phyloP scores from a whole-genome alignment of 495 filamentous ascomycete genomes.

The Talaromyces nanjingensis region DNA sequence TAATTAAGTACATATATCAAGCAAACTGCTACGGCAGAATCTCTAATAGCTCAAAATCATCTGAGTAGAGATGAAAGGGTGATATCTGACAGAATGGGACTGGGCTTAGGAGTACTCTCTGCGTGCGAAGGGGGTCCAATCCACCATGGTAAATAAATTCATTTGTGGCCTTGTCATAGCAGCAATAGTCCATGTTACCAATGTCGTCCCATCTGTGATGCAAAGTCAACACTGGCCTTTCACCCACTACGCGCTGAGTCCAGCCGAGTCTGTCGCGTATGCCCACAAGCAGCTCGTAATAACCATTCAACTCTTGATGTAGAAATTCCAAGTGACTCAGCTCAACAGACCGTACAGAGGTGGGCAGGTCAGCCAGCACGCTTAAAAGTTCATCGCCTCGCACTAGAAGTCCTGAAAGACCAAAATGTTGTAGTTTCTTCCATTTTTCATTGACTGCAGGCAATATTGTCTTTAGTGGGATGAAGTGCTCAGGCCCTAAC shows the following conservation, averaged over 20 bases:
- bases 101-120: no score
- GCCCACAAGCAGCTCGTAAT: neutral
- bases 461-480: neutral
- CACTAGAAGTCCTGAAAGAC: neutral
- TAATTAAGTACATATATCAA: no score
- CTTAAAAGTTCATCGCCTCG: neutral
- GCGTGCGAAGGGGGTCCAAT: neutral
- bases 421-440: conserved; percentile 6
- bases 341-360: neutral
- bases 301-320: neutral
- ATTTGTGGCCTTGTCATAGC: conserved; percentile 5
- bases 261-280: neutral
- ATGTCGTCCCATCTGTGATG: neutral
- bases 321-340: conserved; percentile 1
- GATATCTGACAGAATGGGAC: no score
- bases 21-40: no score
- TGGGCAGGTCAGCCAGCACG: neutral
- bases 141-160: neutral
- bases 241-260: neutral
- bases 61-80: no score
- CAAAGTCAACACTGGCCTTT: neutral
- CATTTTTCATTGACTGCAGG: neutral
- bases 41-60: no score
- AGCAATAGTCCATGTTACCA: neutral
- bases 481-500: neutral